These are phyloP conservation scores for Paspalum notatum DNA, from an alignment of 176 grass and related monocot species.

Conservation along the genomic window DNA sequence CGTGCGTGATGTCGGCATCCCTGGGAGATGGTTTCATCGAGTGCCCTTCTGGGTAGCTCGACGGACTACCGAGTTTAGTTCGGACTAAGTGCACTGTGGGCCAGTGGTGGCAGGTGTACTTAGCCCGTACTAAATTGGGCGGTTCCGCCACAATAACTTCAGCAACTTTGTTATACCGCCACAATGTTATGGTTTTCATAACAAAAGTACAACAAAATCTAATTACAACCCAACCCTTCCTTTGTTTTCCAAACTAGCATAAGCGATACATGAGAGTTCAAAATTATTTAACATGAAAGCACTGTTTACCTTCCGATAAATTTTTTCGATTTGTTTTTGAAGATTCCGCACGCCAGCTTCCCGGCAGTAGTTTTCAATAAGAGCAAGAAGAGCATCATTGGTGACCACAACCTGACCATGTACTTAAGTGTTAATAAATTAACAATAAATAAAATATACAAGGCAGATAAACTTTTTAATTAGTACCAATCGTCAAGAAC, in stretches of 20 bases:
- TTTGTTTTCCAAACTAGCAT: constrained; percentile 2
- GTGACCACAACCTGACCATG: constrained; percentile 64
- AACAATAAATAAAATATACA: neutral
- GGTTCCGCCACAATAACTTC: neutral
- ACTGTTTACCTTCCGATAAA: constrained; percentile 65
- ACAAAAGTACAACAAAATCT: neutral
- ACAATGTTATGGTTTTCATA: neutral
- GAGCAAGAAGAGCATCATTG: constrained; percentile 66
- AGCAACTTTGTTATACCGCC: neutral
- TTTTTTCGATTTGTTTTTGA: constrained; percentile 76
- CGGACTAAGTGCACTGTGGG: no score
- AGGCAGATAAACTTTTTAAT: neutral
- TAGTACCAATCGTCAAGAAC: no score
- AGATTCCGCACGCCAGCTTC: constrained; percentile 84
- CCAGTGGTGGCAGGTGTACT: no score
- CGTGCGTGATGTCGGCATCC: no score
- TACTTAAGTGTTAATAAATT: neutral
- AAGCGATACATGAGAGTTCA: neutral
- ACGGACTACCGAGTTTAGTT: no score
- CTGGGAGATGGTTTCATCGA: no score
- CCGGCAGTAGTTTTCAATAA: constrained; percentile 75
- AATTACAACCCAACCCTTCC: no score
- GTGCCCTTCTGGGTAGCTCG: no score
- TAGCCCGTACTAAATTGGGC: no score
- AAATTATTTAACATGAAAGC: neutral